These are phyloP conservation scores for Sporothrix brasiliensis DNA, from an alignment of 2,329 filamentous ascomycete genomes.

Conservation along the genomic window DNA sequence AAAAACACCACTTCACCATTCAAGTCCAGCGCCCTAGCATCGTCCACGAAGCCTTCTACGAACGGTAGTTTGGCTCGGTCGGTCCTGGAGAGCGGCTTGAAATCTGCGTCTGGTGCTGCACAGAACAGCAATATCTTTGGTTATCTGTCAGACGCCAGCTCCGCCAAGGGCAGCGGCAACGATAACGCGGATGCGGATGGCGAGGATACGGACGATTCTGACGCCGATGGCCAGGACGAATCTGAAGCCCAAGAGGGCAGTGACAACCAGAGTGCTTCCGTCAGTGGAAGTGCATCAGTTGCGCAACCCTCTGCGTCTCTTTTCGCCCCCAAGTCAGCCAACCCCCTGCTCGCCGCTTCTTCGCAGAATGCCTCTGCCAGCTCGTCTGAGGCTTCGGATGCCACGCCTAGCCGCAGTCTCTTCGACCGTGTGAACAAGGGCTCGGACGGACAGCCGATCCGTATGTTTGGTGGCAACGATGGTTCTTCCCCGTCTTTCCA, in stretches of 20 bases:
- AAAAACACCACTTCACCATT: constrained; percentile 35
- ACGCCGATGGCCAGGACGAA: constrained; percentile 52
- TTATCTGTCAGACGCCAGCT: constrained; percentile 61
- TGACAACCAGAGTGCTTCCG: constrained; percentile 49
- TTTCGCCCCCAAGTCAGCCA: constrained; percentile 42
- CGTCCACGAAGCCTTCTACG: constrained; percentile 42
- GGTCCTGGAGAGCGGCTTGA: constrained; percentile 45
- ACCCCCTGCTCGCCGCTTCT: constrained; percentile 30
- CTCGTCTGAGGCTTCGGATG: constrained; percentile 50
- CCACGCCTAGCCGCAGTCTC: constrained; percentile 54
- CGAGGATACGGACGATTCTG: constrained; percentile 47
- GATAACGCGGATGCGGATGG: constrained; percentile 49
- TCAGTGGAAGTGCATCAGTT: constrained; percentile 48
- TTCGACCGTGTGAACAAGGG: constrained; percentile 60
- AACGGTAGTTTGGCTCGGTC: constrained; percentile 48
- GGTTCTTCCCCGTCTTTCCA: constrained; percentile 17
- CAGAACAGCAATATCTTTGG: constrained; percentile 61
- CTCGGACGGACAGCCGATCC: constrained; percentile 54
- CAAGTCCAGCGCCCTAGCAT: constrained; percentile 44
- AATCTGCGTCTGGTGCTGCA: constrained; percentile 33
- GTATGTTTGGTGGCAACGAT: constrained; percentile 44
- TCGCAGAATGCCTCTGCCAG: constrained; percentile 41
- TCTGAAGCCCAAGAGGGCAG: constrained; percentile 49
- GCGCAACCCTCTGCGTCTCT: constrained; percentile 45
- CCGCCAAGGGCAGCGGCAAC: constrained; percentile 57